These are phyloP conservation scores for Cryomyces antarcticus DNA, from an alignment of 495 filamentous ascomycete genomes.

Conservation along the genomic window DNA sequence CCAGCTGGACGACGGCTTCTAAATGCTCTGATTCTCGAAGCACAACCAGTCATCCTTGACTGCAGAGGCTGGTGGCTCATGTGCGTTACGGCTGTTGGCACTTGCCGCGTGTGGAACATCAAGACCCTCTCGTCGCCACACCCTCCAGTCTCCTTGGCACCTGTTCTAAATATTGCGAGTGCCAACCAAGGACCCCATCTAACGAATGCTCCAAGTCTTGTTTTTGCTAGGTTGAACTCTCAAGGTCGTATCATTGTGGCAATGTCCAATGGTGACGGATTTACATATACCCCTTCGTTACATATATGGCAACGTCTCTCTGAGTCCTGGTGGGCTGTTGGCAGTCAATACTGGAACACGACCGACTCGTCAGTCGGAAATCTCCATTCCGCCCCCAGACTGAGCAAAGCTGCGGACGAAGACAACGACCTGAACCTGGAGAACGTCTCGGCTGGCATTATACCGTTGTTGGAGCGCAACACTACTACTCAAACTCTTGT, in stretches of 20 bases:
- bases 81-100: slow-evolving; percentile 68
- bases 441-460: slow-evolving; percentile 73
- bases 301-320: slow-evolving; percentile 86
- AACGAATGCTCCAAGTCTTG: slow-evolving; percentile 55
- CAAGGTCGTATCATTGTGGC: slow-evolving; percentile 66
- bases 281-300: slow-evolving; percentile 62
- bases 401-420: slow-evolving; percentile 18
- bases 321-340: slow-evolving; percentile 95
- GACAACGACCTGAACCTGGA: slow-evolving; percentile 33
- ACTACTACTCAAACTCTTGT: slow-evolving; percentile 87
- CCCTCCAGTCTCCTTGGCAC: slow-evolving; percentile 75
- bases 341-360: slow-evolving; percentile 97
- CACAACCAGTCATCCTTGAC: slow-evolving; percentile 84
- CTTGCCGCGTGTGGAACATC: slow-evolving; percentile 88
- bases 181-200: slow-evolving; percentile 46
- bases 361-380: slow-evolving; percentile 41
- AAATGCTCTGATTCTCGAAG: slow-evolving; percentile 69
- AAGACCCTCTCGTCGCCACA: slow-evolving; percentile 67
- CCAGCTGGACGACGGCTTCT: slow-evolving; percentile 76
- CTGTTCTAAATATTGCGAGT: slow-evolving; percentile 71
- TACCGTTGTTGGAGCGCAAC: slow-evolving; percentile 79
- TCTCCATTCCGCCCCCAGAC: slow-evolving; percentile 37
- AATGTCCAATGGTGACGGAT: slow-evolving; percentile 83
- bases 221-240: slow-evolving; percentile 77
- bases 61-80: slow-evolving; percentile 75